These are phyloP conservation scores for Epichloe baconii DNA, from an alignment of 2,329 filamentous ascomycete genomes.

Conservation along the genomic window DNA sequence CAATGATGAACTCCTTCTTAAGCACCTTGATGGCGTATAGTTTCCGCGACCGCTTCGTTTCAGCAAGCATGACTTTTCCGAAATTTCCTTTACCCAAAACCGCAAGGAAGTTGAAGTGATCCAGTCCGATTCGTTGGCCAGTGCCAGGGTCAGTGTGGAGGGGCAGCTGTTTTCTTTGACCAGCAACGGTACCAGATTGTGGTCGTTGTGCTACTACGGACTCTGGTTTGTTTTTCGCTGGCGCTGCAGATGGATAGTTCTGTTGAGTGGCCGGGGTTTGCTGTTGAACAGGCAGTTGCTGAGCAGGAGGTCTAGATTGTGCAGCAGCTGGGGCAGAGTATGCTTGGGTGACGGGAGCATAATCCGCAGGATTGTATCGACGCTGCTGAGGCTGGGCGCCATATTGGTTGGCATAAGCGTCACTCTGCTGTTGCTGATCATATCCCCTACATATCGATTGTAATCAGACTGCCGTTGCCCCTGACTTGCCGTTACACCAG, in stretches of 20 bases:
- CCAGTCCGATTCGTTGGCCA: constrained; percentile 77
- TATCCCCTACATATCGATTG: constrained; percentile 19
- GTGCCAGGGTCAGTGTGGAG: constrained; percentile 59
- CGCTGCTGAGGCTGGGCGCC: constrained; percentile 28
- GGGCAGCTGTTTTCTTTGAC: constrained; percentile 48
- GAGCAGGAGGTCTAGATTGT: constrained; percentile 18
- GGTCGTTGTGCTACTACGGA: constrained; percentile 19
- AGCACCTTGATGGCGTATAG: constrained; percentile 97
- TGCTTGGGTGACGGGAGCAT: constrained; percentile 45
- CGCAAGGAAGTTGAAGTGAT: constrained; percentile 98
- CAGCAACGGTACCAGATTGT: constrained; percentile 17
- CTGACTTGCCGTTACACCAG: constrained; percentile 25
- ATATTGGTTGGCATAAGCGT: constrained; percentile 23
- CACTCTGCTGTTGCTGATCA: constrained; percentile 21
- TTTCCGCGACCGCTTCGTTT: constrained; percentile 84
- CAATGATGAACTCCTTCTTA: constrained; percentile 99
- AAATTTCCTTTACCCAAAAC: constrained; percentile 99
- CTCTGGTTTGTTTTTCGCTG: constrained; percentile 24
- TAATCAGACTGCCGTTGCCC: constrained; percentile 23
- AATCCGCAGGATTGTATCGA: constrained; percentile 67
- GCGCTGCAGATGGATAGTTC: constrained; percentile 21
- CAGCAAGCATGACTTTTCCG: constrained; percentile 97
- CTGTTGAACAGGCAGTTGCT: constrained; percentile 16
- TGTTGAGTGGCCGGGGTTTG: constrained; percentile 21
- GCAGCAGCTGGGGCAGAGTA: constrained; percentile 24